Base-by-base conservation (phyloP, 73 alveolate species). In the Stentor roeselii region DNA sequence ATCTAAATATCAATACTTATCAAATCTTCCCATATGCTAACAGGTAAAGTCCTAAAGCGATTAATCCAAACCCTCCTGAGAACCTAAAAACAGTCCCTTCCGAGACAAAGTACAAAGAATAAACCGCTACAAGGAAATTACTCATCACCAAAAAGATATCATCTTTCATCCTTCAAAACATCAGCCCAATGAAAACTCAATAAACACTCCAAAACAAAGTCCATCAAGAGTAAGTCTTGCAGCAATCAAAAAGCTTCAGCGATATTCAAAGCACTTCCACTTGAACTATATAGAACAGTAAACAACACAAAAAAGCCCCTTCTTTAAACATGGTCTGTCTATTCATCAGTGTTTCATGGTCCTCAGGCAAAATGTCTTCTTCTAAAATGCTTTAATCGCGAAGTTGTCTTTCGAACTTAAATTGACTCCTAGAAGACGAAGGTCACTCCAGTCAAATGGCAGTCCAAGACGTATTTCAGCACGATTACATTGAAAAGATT, bases 321-420 rank as follows among this genome's bases (percentile, higher is more conserved):
- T 67, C 50, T 14, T 67, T 67, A 1, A 67, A 67, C 21, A 86
- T 30, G 40, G 83, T 60, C 67, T 86, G 88, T 34, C 92, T 88
- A 76, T 60, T 83, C 41, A 86, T 86, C 14, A 86, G 42, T 11
- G 88, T 82, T 3, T 86, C 82, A 6, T 80, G 83, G n/a, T 85
- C 58, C 41, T 86, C 77, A 30, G 88, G 60, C 36, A 88, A 87
- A n/a, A 83, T 83, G 36, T 80, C 38, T 82, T 82, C 88, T 59
- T 86, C 82, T 14, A 86, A 60, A 14, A 78, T 76, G 15, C 88
- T 67, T 76, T 86, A 0, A 82, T 86, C 14, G 92, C 92, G 11
- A 86, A 86, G 60, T 86, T 87, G 42, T 86, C 92, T 32, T 87
- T 78, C 27, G 88, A 86, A n/a, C 85, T 80, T 27, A 86, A 42